phyloP scores from a whole-genome alignment of 1,284 basidiomycete species.

The Pulchroboletus neoregius region DNA sequence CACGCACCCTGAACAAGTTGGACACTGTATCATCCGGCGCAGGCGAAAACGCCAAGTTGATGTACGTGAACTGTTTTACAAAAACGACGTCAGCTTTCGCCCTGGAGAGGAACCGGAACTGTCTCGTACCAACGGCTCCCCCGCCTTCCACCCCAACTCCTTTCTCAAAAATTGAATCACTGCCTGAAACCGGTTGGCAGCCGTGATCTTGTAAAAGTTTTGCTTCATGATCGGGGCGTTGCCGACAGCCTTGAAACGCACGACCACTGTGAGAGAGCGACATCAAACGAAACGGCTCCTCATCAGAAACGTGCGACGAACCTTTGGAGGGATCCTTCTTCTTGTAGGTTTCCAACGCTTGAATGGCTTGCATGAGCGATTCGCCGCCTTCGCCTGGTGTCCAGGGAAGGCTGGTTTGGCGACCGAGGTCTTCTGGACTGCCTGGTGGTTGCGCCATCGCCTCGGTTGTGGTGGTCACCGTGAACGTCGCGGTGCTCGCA shows the following conservation, averaged over 20 bases:
- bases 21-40: constrained; percentile 83
- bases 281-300: background rate
- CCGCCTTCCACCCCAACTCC: constrained; percentile 85
- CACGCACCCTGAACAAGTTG: constrained; percentile 75
- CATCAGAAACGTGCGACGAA: constrained; percentile 32
- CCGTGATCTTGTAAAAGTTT: constrained; percentile 97
- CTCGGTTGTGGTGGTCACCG: constrained; percentile 10
- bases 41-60: constrained; percentile 93
- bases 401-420: constrained; percentile 43
- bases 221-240: constrained; percentile 99
- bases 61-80: constrained; percentile 80
- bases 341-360: constrained; percentile 80
- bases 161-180: constrained; percentile 92
- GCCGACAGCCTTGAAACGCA: constrained; percentile 98
- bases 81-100: background rate
- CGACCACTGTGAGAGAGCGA: constrained; percentile 64
- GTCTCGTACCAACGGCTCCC: constrained; percentile 78
- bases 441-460: constrained; percentile 33
- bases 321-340: constrained; percentile 81
- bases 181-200: constrained; percentile 91
- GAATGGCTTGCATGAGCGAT: constrained; percentile 51
- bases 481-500: background rate
- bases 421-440: constrained; percentile 43
- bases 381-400: constrained; percentile 42
- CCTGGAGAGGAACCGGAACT: background rate